phyloP scores from a whole-genome alignment of 495 filamentous ascomycete genomes.

The Talaromyces stipitatus region DNA sequence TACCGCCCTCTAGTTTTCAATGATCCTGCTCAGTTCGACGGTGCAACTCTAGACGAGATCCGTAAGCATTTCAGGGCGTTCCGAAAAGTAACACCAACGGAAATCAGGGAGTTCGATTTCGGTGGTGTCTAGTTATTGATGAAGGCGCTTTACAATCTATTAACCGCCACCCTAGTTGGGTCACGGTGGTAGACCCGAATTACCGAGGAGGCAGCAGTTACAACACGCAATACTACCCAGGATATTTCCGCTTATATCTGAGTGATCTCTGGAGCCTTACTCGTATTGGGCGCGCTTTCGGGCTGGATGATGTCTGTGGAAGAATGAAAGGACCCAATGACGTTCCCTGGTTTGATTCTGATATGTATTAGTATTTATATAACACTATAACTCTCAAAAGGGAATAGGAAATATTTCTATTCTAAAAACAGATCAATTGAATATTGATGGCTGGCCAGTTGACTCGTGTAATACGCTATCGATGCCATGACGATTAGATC shows the following conservation, averaged over 20 bases:
- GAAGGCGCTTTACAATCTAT: not conserved
- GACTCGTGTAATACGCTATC: too few species aligned
- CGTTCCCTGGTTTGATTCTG: not conserved
- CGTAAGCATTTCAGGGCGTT: slow-evolving; percentile 9
- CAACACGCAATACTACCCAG: not conserved
- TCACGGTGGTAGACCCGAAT: not conserved
- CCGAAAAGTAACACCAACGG: not conserved
- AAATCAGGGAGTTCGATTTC: not conserved
- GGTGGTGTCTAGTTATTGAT: not conserved
- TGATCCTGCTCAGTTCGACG: slow-evolving; percentile 11
- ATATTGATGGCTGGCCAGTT: too few species aligned
- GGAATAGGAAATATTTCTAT: too few species aligned
- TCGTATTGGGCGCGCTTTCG: not conserved
- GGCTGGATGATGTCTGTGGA: not conserved
- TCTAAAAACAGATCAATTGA: too few species aligned
- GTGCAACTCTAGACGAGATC: slow-evolving; percentile 11
- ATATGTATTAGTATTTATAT: not conserved
- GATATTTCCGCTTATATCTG: not conserved
- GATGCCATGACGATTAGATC: too few species aligned
- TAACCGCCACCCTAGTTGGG: not conserved
- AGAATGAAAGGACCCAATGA: not conserved
- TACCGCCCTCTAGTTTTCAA: slow-evolving; percentile 11
- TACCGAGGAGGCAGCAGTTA: not conserved
- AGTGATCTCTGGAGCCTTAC: not conserved
- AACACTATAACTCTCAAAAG: too few species aligned